Evolutionary conservation across 1,284 basidiomycete genomes (phyloP), one percentile per base, ranked within the genome.

Genomic region (Rhodofomes roseus): DNA sequence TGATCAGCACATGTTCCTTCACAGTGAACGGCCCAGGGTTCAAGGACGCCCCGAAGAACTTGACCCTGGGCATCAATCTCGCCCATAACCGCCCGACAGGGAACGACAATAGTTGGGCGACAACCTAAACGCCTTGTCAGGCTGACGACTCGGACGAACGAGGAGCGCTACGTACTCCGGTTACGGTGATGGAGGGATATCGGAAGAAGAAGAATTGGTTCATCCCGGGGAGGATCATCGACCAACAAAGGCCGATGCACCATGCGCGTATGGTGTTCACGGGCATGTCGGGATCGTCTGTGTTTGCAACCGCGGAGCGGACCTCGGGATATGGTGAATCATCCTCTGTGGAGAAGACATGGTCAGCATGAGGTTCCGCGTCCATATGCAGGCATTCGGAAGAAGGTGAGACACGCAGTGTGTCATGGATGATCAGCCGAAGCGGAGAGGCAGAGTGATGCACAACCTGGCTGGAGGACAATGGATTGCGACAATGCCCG

Each of bases 271-370:
- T 66, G 2, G 82, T 90, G 37, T 77, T 78, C 3, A 75, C 78
- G 2, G 86, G 87, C 67, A 90, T 85, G 34, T 73, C 71, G 9
- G 80, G 79, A 68, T 91, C 87, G 65, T 92, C 89, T 2, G 83
- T 86, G 68, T 90, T 88, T 43, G 86, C 82, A 25, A 92, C 90
- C 37, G 87, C 87, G 23, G 88, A 87, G 31, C 90, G 84, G 27
- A 92, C 90, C 68, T 91, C 89, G 7, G 87, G 87, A 68, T 92
- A 92, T 0, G 83, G 84, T 0, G 82, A 85, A 61, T 85, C 83
- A 57, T 83, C 81, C 71, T 83, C 81, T 70, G 60, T 12, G n/a
- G 39, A 11, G 4, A 20, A 44, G n/a, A 34, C 11, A 52, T 34
- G 16, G 20, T 36, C 22, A 55, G 37, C 4, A 34, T 27, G 25